Conservation (phyloP, 75 land plant species). For the Pseudotsuga menziesii region DNA sequence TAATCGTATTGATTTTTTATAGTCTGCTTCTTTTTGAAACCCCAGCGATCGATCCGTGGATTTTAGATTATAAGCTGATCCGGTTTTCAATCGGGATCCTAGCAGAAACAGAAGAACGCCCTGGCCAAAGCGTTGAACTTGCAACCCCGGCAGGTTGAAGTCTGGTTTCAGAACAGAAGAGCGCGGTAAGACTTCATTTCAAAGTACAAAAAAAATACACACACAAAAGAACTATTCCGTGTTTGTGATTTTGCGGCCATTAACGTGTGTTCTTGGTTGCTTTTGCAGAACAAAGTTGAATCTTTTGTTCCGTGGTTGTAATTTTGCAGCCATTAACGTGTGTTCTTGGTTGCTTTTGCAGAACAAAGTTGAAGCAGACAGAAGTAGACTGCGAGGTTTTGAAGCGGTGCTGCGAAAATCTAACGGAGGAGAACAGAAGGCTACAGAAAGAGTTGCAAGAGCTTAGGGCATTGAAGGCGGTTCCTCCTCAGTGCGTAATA, state of each 20-base stretch:
- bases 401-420: slow-evolving; percentile 79
- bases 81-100: too few relatives aligned
- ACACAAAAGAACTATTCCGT: too few relatives aligned
- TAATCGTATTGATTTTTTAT: too few relatives aligned
- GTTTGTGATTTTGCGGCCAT: too few relatives aligned
- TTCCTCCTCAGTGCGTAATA: slow-evolving; percentile 11
- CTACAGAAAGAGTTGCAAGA: slow-evolving; percentile 87
- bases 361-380: slow-evolving; percentile 93
- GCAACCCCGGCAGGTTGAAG: slow-evolving; percentile 91
- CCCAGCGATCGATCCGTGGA: too few relatives aligned
- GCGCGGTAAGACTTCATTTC: slow-evolving; percentile 49
- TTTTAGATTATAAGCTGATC: too few relatives aligned
- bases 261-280: too few relatives aligned
- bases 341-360: slow-evolving; percentile 1
- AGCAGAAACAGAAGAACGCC: slow-evolving; percentile 86
- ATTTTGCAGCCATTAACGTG: too few relatives aligned
- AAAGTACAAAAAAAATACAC: too few relatives aligned
- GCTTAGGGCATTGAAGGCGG: slow-evolving; percentile 67
- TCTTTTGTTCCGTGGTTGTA: too few relatives aligned
- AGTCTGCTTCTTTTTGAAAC: too few relatives aligned
- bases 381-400: slow-evolving; percentile 91
- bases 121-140: slow-evolving; percentile 84
- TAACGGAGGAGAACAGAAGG: slow-evolving; percentile 83
- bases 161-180: slow-evolving; percentile 97
- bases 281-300: too few relatives aligned